phyloP scores from a whole-genome alignment of 176 grass and related monocot species.

The Carex kokanica region DNA sequence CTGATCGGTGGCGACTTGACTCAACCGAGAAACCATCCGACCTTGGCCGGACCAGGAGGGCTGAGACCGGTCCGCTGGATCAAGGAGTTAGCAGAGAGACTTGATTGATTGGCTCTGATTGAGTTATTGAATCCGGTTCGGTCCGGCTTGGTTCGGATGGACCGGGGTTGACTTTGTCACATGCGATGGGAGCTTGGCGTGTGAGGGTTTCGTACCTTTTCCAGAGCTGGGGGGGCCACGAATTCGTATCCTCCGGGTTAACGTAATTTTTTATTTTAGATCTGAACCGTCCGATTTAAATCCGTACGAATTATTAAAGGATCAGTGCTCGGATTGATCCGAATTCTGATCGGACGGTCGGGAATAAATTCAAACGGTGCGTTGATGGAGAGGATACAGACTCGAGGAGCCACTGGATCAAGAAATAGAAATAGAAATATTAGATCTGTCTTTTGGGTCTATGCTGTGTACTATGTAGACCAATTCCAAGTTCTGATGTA shows the following conservation, averaged over 20 bases:
- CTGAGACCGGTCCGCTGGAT: neutral
- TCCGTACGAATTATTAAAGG: no score
- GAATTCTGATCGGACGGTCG: no score
- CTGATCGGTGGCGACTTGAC: neutral
- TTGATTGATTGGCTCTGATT: constrained; percentile 3
- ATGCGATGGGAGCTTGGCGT: neutral
- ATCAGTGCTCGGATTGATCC: no score
- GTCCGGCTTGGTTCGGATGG: neutral
- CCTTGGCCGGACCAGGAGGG: neutral
- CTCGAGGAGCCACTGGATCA: neutral
- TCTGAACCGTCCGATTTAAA: no score
- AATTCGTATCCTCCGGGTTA: no score
- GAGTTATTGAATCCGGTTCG: neutral
- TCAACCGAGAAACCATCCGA: constrained; percentile 1
- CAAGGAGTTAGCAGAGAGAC: constrained; percentile 10
- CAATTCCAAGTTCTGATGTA: neutral
- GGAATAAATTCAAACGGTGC: no score
- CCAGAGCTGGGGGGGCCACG: neutral
- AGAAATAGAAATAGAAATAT: neutral
- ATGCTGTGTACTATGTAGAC: neutral
- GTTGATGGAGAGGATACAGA: no score
- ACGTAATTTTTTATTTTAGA: no score
- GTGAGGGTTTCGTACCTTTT: neutral
- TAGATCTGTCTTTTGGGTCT: constrained; percentile 8
- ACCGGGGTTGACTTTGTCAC: constrained; percentile 2